Evolutionary conservation across 2,329 filamentous ascomycete species (phyloP), one percentile per base, ranked within the genome.

Genomic region (Zymoseptoria crescenta): DNA sequence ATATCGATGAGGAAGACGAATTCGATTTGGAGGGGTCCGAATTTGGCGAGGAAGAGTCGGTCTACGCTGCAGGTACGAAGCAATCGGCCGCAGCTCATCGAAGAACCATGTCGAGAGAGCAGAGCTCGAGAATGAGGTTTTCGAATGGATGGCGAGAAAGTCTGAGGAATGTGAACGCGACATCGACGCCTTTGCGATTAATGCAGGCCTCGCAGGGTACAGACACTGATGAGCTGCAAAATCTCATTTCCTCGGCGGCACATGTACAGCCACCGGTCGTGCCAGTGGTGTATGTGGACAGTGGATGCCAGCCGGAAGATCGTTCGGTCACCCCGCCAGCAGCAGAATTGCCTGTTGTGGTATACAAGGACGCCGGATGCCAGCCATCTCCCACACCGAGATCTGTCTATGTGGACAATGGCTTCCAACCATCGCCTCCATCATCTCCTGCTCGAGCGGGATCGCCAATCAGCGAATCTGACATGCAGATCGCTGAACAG

Each of bases 351-450:
- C 59, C 59, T 53, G 54, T 53, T 13, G 24, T 50, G 52, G 56
- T 60, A 30, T 52, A 45, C 35, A 45, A 45, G 16, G 35, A 45
- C n/a, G n/a, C 13, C 5, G 35, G 35, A n/a, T 45, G 35, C 35
- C 35, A 45, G n/a, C n/a, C 35, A 53, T 61, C 60, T 54, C 56
- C 57, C 35, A 56, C 54, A 54, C 67, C 70, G n/a, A 70, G 67
- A 55, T 71, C 73, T 9, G 63, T 79, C 59, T 95, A 94, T 76
- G 82, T 83, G 48, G 89, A 95, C 69, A 82, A 81, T n/a, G 89
- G 86, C 3, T 81, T 90, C 30, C 92, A 96, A 72, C 94, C 83
- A 69, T 94, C 91, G 35, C 91, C 91, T 52, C 90, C 90, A 1
- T 81, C 87, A 2, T 95, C 91, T 1, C 90, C 90, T 58, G 77